Evolutionary conservation across 225 moss, liverwort and hornwort species (phyloP).

Genomic region (Marchantia paleacea): DNA sequence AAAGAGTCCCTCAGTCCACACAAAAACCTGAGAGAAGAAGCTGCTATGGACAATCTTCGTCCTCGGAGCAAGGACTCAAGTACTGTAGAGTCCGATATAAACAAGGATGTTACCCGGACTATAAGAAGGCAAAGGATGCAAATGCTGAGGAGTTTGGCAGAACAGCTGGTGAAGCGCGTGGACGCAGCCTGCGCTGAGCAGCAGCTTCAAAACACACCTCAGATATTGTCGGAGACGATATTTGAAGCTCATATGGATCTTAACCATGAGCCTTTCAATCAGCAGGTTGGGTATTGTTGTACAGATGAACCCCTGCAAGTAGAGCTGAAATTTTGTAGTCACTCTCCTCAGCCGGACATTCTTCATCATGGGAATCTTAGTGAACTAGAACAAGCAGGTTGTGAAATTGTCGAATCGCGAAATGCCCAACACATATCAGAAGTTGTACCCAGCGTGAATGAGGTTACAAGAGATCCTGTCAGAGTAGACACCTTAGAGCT

Average conservation of each 20-base stretch:
- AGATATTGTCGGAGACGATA: background rate
- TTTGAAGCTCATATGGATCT: background rate
- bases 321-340: background rate
- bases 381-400: constrained; percentile 47
- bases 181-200: constrained; percentile 42
- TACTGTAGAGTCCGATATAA: background rate
- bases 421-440: background rate
- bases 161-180: constrained; percentile 38
- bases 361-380: constrained; percentile 26
- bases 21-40: constrained; percentile 11
- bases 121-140: constrained; percentile 33
- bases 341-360: constrained; percentile 10
- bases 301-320: background rate
- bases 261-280: background rate
- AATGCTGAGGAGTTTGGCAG: constrained; percentile 36
- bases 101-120: background rate
- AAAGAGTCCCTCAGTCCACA: background rate
- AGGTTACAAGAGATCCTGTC: background rate
- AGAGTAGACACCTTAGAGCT: background rate
- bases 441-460: background rate
- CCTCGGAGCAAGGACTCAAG: background rate
- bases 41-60: background rate
- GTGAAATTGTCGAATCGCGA: background rate
- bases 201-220: background rate
- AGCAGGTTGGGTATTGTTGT: background rate